Evolutionary conservation across 1,284 basidiomycete genomes (phyloP).

Genomic region (Takashimella koratensis): DNA sequence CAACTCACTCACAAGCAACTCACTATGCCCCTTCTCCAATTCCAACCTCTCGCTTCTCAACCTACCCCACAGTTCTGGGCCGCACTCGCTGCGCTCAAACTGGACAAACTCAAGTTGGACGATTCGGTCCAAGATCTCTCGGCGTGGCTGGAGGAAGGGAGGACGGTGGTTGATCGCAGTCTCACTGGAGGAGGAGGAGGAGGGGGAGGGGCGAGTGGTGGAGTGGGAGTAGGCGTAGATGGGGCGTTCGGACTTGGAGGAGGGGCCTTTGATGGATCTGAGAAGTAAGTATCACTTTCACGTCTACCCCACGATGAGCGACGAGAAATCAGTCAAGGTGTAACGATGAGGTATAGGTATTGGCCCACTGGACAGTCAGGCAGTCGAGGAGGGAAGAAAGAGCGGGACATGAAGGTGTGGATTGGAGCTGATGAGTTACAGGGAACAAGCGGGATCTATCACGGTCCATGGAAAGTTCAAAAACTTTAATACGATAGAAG

Average conservation of each 20-base stretch:
- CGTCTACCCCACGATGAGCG: not conserved
- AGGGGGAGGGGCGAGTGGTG: slow-evolving; percentile 57
- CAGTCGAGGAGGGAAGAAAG: too few relatives aligned
- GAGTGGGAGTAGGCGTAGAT: not conserved
- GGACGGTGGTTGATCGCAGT: slow-evolving; percentile 62
- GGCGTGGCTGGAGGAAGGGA: slow-evolving; percentile 68
- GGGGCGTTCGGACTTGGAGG: slow-evolving; percentile 18
- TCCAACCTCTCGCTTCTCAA: slow-evolving; percentile 77
- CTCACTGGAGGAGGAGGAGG: slow-evolving; percentile 1
- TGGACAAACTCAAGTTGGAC: slow-evolving; percentile 81
- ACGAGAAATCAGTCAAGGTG: too few relatives aligned
- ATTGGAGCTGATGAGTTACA: not conserved
- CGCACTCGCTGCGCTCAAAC: slow-evolving; percentile 79
- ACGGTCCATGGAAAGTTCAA: slow-evolving; percentile 66
- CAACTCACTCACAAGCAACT: too few relatives aligned
- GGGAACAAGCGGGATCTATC: slow-evolving; percentile 23
- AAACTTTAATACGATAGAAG: slow-evolving; percentile 95
- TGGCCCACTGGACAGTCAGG: too few relatives aligned
- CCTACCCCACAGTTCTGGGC: slow-evolving; percentile 94
- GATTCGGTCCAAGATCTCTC: slow-evolving; percentile 65
- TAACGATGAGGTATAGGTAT: too few relatives aligned
- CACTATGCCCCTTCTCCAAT: too few relatives aligned
- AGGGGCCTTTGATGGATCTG: slow-evolving; percentile 31
- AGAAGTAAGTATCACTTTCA: slow-evolving; percentile 17
- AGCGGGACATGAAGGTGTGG: too few relatives aligned